Percentiles rank a stretch among this genome's conserved stretches.
Evolutionary conservation across 805 yeast species (phyloP).

Genomic region (Maudiozyma bulderi): DNA sequence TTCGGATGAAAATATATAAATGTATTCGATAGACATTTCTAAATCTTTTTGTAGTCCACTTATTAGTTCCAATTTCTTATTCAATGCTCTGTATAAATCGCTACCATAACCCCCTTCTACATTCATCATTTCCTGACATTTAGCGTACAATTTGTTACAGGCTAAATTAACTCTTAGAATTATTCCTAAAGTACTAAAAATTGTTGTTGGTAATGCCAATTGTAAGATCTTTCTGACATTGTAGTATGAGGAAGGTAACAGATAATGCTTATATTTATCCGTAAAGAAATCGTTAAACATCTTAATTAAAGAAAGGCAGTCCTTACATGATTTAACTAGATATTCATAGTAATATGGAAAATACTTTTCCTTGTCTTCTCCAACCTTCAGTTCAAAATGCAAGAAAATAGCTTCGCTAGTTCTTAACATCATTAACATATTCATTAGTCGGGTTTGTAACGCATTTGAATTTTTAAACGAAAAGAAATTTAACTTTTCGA

Average conservation of each 20-base stretch:
- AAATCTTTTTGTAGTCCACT: conserved; percentile 17
- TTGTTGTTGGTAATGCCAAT: conserved; percentile 19
- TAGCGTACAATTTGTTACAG: conserved; percentile 11
- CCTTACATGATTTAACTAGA: conserved; percentile 13
- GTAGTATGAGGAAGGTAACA: conserved; percentile 15
- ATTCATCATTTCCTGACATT: conserved; percentile 9
- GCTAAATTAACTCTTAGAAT: conserved; percentile 21
- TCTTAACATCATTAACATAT: conserved; percentile 19
- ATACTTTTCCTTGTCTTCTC: conserved; percentile 7
- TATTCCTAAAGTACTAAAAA: conserved; percentile 19
- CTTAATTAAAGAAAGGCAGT: conserved; percentile 12
- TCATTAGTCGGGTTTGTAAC: conserved; percentile 20
- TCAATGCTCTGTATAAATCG: conserved; percentile 2
- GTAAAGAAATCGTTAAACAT: conserved; percentile 18
- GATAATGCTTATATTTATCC: conserved; percentile 13
- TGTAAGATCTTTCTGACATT: conserved; percentile 22
- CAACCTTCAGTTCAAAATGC: conserved; percentile 19
- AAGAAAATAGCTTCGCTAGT: conserved; percentile 21
- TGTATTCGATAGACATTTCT: conserved; percentile 18
- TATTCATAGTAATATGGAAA: conserved; percentile 18
- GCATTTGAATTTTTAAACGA: conserved; percentile 12
- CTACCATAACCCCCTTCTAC: background rate
- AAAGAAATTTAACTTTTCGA: conserved; percentile 1
- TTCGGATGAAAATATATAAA: conserved; percentile 18
- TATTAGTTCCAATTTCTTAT: conserved; percentile 14